Percentiles rank a stretch among this genome's conserved stretches.
phyloP scores from a whole-genome alignment of 768 basidiomycete genomes.

The Rhodotorula kratochvilovae region DNA sequence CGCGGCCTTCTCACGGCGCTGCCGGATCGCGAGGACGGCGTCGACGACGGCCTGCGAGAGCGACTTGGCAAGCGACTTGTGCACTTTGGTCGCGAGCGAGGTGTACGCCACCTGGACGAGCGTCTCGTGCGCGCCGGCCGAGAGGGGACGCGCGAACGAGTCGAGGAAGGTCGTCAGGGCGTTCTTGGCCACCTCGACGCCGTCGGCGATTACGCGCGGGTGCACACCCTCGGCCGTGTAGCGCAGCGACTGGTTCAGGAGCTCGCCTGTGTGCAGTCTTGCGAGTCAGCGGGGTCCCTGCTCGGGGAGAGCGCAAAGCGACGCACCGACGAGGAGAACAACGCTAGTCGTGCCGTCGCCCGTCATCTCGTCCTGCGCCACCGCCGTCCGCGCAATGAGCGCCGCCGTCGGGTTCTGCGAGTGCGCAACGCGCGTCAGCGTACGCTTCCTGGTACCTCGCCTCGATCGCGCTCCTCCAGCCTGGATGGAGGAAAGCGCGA shows the following conservation, averaged over 20 bases:
- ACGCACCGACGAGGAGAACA: constrained; percentile 72
- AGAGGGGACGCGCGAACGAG: constrained; percentile 69
- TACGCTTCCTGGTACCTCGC: no score
- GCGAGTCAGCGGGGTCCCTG: no score
- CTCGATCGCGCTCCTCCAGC: no score
- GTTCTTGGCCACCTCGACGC: constrained; percentile 97
- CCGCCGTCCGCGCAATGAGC: constrained; percentile 97
- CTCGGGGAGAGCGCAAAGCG: no score
- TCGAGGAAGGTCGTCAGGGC: constrained; percentile 70
- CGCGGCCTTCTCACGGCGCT: constrained; percentile 47
- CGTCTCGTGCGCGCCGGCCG: constrained; percentile 64
- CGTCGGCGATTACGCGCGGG: constrained; percentile 89
- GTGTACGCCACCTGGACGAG: constrained; percentile 90
- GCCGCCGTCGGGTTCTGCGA: constrained; percentile 85
- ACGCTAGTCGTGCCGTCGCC: constrained; percentile 98
- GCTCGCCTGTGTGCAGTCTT: constrained; percentile 39
- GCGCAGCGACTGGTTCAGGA: constrained; percentile 95
- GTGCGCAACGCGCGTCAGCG: not conserved
- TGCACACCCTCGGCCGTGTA: constrained; percentile 98
- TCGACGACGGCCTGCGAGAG: constrained; percentile 91
- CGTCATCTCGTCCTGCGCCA: constrained; percentile 98
- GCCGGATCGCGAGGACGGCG: constrained; percentile 79
- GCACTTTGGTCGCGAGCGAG: constrained; percentile 91
- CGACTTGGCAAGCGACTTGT: constrained; percentile 70
- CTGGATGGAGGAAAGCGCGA: not conserved